A percentile compares a stretch with the other conserved stretches of the same genome.
These are phyloP conservation scores for Ceratonia siliqua DNA, from an alignment of 306 rosid genomes.

Conservation along the genomic window DNA sequence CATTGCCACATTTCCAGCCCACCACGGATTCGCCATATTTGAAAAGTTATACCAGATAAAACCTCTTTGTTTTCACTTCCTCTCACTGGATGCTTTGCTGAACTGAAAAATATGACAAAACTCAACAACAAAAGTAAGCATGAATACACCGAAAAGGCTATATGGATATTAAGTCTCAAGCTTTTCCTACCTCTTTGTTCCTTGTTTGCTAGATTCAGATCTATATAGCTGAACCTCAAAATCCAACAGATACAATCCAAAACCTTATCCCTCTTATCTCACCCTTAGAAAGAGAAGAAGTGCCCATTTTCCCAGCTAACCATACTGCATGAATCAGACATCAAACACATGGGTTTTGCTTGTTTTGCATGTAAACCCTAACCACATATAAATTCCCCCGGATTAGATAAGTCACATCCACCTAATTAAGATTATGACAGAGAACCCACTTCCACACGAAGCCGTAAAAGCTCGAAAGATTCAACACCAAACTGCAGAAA, in stretches of 20 bases:
- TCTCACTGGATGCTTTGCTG: not conserved
- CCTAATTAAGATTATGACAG: conserved; percentile 7
- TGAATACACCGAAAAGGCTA: conserved; percentile 8
- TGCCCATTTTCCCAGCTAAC: not conserved
- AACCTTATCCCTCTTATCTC: conserved; percentile 34
- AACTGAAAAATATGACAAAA: conserved; percentile 14
- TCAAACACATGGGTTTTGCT: conserved; percentile 27
- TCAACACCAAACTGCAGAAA: not conserved
- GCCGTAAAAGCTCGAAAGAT: not conserved
- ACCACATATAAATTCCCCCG: not conserved
- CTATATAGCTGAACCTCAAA: conserved; percentile 1
- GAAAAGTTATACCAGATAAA: not conserved
- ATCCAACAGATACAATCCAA: conserved; percentile 36
- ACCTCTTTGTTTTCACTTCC: not conserved
- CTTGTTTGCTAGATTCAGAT: conserved; percentile 26
- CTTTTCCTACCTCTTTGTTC: not conserved
- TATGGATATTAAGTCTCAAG: not conserved
- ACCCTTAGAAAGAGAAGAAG: not conserved
- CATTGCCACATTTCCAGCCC: conserved; percentile 69
- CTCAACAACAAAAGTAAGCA: not conserved
- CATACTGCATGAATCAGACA: conserved; percentile 26
- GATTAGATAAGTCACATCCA: conserved; percentile 36
- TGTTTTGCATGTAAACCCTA: conserved; percentile 49
- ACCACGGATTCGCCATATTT: conserved; percentile 79
- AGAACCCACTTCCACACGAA: conserved; percentile 33